phyloP scores from a whole-genome alignment of 148 eudicot genomes.

The Amaranthus cruentus region DNA sequence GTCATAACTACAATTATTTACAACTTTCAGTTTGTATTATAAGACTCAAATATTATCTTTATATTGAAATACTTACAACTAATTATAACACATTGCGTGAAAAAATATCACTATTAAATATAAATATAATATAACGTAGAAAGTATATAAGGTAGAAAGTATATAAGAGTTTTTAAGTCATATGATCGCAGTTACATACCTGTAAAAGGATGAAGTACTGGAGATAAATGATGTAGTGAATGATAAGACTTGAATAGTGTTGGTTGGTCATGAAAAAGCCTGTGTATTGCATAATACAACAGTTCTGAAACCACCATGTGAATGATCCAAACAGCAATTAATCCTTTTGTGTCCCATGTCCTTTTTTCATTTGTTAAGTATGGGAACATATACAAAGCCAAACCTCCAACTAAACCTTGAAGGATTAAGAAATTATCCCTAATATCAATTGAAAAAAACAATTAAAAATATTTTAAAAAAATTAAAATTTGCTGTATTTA shows the following conservation, averaged over 20 bases:
- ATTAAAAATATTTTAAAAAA: not conserved
- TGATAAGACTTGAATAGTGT: slow-evolving; percentile 52
- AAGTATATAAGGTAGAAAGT: too few species aligned
- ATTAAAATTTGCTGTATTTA: too few species aligned
- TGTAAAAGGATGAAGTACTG: slow-evolving; percentile 60
- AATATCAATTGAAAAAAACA: not conserved
- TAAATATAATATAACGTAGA: too few species aligned
- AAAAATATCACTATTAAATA: too few species aligned
- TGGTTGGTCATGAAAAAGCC: slow-evolving; percentile 39
- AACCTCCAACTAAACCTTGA: slow-evolving; percentile 46
- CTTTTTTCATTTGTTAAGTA: slow-evolving; percentile 24
- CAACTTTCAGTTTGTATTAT: too few species aligned
- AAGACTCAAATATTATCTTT: too few species aligned
- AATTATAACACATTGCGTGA: too few species aligned
- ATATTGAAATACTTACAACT: too few species aligned
- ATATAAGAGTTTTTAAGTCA: too few species aligned
- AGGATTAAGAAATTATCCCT: slow-evolving; percentile 85
- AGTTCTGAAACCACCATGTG: slow-evolving; percentile 79
- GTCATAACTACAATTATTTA: too few species aligned
- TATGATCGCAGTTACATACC: slow-evolving; percentile 31
- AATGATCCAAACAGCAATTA: slow-evolving; percentile 38
- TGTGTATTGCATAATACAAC: slow-evolving; percentile 62
- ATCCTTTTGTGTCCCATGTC: slow-evolving; percentile 49
- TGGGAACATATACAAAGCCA: slow-evolving; percentile 46
- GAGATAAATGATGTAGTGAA: slow-evolving; percentile 64